Base-by-base conservation (phyloP, 2,329 filamentous ascomycete species). In the Ascocoryne sarcoides region DNA sequence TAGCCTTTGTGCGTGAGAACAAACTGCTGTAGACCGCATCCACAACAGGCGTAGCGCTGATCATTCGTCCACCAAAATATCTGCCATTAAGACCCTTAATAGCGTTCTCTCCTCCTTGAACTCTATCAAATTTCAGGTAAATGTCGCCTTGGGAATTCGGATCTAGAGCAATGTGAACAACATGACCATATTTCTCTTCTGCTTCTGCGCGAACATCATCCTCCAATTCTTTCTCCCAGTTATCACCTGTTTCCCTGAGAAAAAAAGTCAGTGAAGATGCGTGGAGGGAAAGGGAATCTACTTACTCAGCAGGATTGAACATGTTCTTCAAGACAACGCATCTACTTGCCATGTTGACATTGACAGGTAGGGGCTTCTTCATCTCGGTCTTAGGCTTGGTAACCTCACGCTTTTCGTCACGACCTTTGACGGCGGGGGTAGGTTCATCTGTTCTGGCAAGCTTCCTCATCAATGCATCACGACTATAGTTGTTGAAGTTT, bases 401-500 rank as follows among this genome's bases (percentile, higher is more conserved):
- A 44, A 83, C 70, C 63, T 84, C 81, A 61, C 76, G 75, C 65
- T 85, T 79, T 53, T 82, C 76, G 46, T 63, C 58, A 37, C 54
- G 58, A 19, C 57, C 60, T 56, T 75, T 76, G 54, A 73, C 68
- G 56, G 76, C 75, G 53, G 73, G 67, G 47, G 72, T 67, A 52
- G 79, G 72, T 61, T 96, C 88, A 67, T 96, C 89, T 68, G 84
- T 90, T 73, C 92, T 82, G 61, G 92, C 89, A 66, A 98, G 84
- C 69, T 96, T 95, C 65, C 87, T 80, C 92, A 98, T 98, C 66
- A 98, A 81, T 60, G 89, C 86, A 70, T 96, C 88, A 68, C 92
- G 86, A 73, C 87, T 95, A 71, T 94, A 95, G 66, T 95, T 95
- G 75, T 88, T 95, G 82, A 96, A 96, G 68, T 96, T 96, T 65